phyloP scores from a whole-genome alignment of 2,329 filamentous ascomycete genomes.

The Sporothrix inflata region DNA sequence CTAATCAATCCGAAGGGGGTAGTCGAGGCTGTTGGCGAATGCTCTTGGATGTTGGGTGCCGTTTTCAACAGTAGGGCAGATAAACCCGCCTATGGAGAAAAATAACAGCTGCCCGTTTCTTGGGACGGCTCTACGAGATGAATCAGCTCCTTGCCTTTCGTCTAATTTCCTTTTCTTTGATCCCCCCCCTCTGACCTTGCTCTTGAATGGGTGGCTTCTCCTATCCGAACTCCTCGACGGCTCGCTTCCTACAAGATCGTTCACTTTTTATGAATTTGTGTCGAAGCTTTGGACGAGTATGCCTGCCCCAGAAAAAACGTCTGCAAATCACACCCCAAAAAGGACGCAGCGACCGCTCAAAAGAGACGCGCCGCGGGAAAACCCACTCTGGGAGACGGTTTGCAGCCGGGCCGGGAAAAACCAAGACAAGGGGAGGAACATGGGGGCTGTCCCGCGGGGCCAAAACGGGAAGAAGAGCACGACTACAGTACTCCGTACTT shows the following conservation, averaged over 20 bases:
- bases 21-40: background rate
- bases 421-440: conserved; percentile 7
- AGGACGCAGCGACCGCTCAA: background rate
- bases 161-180: background rate
- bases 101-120: conserved; percentile 9
- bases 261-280: background rate
- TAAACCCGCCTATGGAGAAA: background rate
- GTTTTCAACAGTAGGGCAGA: too few species aligned
- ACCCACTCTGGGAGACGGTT: conserved; percentile 39
- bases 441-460: conserved; percentile 4
- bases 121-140: background rate
- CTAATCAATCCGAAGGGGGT: background rate
- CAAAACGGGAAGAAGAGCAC: conserved; percentile 21
- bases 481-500: background rate
- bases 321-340: background rate
- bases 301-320: background rate
- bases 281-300: background rate
- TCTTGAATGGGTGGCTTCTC: background rate
- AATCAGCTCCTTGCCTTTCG: background rate
- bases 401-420: conserved; percentile 24
- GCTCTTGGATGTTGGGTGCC: background rate
- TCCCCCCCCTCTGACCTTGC: background rate
- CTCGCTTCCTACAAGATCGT: conserved; percentile 11
- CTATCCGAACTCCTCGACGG: background rate
- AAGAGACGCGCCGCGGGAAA: background rate